Conservation (phyloP, 2,329 filamentous ascomycete species). For the Penicillium sp. region DNA sequence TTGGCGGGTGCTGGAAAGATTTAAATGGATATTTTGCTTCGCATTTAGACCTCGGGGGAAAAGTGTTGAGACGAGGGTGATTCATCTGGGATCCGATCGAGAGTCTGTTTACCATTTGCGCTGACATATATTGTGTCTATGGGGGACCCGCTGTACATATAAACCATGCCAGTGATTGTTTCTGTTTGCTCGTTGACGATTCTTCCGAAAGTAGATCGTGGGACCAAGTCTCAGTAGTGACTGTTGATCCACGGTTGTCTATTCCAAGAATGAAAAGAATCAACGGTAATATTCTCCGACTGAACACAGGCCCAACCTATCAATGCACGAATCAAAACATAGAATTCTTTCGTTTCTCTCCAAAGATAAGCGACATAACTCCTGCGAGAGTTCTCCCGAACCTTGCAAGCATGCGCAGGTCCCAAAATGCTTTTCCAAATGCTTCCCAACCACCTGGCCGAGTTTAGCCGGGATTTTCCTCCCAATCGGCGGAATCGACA, state of each 20-base stretch:
- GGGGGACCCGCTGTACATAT: conserved; percentile 33
- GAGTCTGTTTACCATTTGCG: conserved; percentile 5
- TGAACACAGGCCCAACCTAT: background rate
- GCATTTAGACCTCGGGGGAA: conserved; percentile 14
- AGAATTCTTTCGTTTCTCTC: background rate
- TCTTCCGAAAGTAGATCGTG: background rate
- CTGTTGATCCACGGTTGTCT: too few relatives aligned
- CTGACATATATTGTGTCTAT: conserved; percentile 11
- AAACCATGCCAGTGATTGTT: conserved; percentile 26
- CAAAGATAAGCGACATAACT: background rate
- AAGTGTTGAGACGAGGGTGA: conserved; percentile 2
- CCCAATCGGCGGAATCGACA: conserved; percentile 29
- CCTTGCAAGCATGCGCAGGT: background rate
- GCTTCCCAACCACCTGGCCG: background rate
- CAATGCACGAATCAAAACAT: background rate
- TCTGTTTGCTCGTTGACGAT: conserved; percentile 9
- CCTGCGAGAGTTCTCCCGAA: background rate
- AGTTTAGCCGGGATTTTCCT: conserved; percentile 27
- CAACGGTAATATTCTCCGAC: background rate
- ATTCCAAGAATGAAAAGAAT: too few relatives aligned
- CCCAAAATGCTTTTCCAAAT: background rate
- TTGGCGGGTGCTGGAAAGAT: conserved; percentile 6
- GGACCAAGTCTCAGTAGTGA: background rate
- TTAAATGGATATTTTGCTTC: conserved; percentile 16
- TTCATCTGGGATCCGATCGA: conserved; percentile 4